Conservation (phyloP, 345 rosid species). For the Boechera retrofracta region DNA sequence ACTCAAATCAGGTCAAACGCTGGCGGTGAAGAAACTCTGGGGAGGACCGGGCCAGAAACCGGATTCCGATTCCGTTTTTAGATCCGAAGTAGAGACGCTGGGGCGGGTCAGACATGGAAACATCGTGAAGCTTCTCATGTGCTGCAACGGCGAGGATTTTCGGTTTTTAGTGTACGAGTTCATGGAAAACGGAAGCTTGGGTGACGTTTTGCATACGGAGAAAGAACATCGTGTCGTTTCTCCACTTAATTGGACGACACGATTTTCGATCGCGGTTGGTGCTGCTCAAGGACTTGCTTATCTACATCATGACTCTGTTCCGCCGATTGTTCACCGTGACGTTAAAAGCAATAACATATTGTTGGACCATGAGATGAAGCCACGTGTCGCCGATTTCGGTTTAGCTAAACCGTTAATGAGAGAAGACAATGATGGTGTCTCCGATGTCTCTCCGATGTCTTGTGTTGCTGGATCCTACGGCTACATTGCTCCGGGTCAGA, state of each 20-base stretch:
- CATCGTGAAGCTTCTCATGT: conserved; percentile 64
- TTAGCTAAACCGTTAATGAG: conserved; percentile 63
- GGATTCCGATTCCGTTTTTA: conserved; percentile 37
- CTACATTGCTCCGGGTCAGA: conserved; percentile 83
- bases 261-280: conserved; percentile 61
- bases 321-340: conserved; percentile 77
- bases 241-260: conserved; percentile 53
- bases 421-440: conserved; percentile 24
- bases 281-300: conserved; percentile 76
- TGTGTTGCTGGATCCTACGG: conserved; percentile 73
- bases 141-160: conserved; percentile 54
- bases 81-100: conserved; percentile 63
- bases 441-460: conserved; percentile 48
- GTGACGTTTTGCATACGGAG: conserved; percentile 63
- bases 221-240: conserved; percentile 40
- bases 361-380: conserved; percentile 63
- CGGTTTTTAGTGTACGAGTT: conserved; percentile 65
- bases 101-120: conserved; percentile 71
- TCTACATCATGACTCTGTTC: conserved; percentile 72
- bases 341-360: conserved; percentile 80
- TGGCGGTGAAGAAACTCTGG: conserved; percentile 73
- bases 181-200: conserved; percentile 81
- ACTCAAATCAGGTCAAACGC: conserved; percentile 57
- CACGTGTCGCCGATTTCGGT: conserved; percentile 81
- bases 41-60: conserved; percentile 38